Evolutionary conservation across 2,329 filamentous ascomycete species (phyloP).

Genomic region (Neopestalotiopsis sp.): DNA sequence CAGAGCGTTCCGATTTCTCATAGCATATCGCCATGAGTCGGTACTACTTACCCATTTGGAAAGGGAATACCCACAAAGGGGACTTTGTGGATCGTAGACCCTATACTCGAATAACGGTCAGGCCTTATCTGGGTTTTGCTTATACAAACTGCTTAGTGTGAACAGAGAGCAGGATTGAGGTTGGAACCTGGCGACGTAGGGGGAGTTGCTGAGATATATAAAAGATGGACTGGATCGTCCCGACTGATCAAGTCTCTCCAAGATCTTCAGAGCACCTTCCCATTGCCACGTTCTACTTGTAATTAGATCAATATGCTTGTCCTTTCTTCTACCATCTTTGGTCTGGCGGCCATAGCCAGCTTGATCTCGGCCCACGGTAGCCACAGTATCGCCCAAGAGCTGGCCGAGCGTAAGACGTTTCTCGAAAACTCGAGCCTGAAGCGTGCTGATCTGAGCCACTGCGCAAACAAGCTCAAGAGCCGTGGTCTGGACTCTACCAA

Average conservation of each 20-base stretch:
- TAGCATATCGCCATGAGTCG: background rate
- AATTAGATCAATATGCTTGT: background rate
- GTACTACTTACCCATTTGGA: no score
- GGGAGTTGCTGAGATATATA: background rate
- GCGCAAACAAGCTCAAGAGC: slow-evolving; percentile 58
- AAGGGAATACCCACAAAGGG: background rate
- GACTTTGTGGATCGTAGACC: background rate
- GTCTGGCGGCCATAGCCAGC: background rate
- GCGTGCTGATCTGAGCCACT: background rate
- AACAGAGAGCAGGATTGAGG: background rate
- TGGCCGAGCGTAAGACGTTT: background rate
- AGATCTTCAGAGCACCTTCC: no score
- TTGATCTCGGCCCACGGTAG: slow-evolving; percentile 42
- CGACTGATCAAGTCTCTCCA: background rate
- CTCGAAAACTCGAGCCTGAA: background rate
- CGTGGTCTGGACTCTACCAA: background rate
- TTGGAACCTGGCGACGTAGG: no score
- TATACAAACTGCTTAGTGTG: background rate
- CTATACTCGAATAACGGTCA: background rate
- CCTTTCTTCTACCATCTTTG: background rate
- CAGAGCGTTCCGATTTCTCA: background rate
- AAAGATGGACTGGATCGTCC: background rate
- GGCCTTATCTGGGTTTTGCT: background rate
- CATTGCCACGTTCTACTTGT: no score
- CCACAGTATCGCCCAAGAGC: slow-evolving; percentile 43